Evolutionary conservation across 257 asterid species (phyloP).

Genomic region (Penstemon eatonii): DNA sequence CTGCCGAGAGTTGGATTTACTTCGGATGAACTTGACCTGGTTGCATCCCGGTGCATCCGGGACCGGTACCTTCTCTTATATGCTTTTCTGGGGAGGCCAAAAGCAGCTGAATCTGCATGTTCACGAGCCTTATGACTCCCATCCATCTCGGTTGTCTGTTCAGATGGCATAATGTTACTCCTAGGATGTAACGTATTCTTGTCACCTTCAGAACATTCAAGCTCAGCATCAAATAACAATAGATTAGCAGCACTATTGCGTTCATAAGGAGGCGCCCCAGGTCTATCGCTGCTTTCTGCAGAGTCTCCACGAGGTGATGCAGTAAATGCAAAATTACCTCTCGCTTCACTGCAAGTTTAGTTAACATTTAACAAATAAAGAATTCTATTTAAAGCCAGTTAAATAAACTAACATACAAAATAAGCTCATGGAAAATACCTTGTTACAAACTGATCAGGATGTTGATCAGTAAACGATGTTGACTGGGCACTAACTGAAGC

Average conservation of each 20-base stretch:
- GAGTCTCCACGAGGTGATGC: constrained; percentile 95
- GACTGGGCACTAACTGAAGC: constrained; percentile 88
- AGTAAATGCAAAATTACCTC: constrained; percentile 76
- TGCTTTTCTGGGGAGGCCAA: constrained; percentile 68
- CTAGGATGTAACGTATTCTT: constrained; percentile 49
- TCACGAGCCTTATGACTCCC: constrained; percentile 51
- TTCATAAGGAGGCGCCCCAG: constrained; percentile 60
- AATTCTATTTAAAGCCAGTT: constrained; percentile 1
- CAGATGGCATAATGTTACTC: constrained; percentile 50
- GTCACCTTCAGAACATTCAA: constrained; percentile 63
- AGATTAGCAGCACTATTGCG: constrained; percentile 81
- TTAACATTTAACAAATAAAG: constrained; percentile 26
- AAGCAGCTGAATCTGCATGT: constrained; percentile 60
- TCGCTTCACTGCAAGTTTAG: constrained; percentile 67
- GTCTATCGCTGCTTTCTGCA: constrained; percentile 90
- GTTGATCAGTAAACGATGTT: constrained; percentile 76
- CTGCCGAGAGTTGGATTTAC: constrained; percentile 48
- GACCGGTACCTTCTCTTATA: constrained; percentile 80
- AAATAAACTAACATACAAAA: constrained; percentile 6
- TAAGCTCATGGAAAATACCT: constrained; percentile 44
- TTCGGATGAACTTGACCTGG: constrained; percentile 62
- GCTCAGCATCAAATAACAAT: constrained; percentile 72
- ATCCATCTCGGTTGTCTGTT: constrained; percentile 46
- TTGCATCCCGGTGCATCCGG: constrained; percentile 69
- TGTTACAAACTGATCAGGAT: constrained; percentile 56